Conservation (phyloP, 148 eudicot species). For the Gaultheria prostrata region DNA sequence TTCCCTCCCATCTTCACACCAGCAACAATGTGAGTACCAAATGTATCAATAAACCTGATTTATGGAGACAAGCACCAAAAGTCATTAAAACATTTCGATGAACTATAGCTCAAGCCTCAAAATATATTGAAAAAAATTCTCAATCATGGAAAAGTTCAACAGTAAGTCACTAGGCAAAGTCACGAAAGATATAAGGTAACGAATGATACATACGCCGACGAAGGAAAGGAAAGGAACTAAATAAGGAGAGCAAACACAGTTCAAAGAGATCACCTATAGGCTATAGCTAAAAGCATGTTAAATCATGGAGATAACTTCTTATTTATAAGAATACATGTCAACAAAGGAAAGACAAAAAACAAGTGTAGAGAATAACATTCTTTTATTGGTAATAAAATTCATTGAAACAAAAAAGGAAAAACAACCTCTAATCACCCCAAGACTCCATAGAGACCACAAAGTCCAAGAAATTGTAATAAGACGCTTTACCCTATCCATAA, state of each 20-base stretch:
- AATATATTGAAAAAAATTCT: background rate
- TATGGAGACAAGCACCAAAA: constrained; percentile 15
- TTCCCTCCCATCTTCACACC: constrained; percentile 99
- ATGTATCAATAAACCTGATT: constrained; percentile 80
- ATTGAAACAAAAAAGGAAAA: background rate
- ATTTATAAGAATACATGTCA: background rate
- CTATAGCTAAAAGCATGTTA: background rate
- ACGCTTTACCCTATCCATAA: background rate
- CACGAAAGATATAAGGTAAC: background rate
- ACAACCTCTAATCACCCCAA: background rate
- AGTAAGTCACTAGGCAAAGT: background rate
- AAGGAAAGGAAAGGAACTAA: background rate
- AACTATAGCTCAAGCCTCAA: constrained; percentile 5
- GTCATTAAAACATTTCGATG: background rate
- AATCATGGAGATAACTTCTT: constrained; percentile 1
- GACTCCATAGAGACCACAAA: background rate
- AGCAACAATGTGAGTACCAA: constrained; percentile 92
- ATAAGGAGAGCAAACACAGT: background rate
- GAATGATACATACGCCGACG: background rate
- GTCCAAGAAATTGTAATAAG: background rate
- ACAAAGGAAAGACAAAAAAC: background rate
- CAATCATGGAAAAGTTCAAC: background rate
- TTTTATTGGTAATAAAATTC: background rate
- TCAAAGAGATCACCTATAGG: background rate
- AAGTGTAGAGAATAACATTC: background rate